Evolutionary conservation across 768 basidiomycete genomes (phyloP).

Genomic region (Trametes cingulata): DNA sequence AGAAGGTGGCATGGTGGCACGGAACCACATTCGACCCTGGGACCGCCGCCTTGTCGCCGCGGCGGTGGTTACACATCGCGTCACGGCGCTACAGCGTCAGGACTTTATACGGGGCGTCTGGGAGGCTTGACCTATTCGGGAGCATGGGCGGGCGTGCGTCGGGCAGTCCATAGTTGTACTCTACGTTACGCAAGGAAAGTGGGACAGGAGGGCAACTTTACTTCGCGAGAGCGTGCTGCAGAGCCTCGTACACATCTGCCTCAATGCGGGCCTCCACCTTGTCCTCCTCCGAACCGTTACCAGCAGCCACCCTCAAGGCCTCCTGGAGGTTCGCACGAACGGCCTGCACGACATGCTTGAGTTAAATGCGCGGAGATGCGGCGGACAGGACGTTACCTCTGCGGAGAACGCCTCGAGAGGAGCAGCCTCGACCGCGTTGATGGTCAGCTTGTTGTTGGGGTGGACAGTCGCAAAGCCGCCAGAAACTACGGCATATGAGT

Average conservation of each 20-base stretch:
- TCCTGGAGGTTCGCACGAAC: conserved; percentile 88
- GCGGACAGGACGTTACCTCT: conserved; percentile 59
- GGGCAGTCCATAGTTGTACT: conserved; percentile 3
- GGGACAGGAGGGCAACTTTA: conserved; percentile 28
- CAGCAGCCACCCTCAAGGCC: conserved; percentile 76
- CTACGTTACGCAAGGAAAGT: conserved; percentile 12
- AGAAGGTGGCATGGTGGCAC: background rate
- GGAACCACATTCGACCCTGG: background rate
- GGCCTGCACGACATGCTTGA: conserved; percentile 51
- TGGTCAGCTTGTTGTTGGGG: conserved; percentile 93
- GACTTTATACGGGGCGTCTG: too few species aligned
- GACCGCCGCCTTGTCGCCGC: background rate
- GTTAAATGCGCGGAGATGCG: background rate
- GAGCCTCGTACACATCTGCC: conserved; percentile 93
- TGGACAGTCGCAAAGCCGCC: conserved; percentile 98
- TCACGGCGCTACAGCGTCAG: background rate
- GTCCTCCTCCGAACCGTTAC: conserved; percentile 89
- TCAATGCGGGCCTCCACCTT: conserved; percentile 93
- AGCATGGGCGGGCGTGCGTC: background rate
- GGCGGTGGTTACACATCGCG: too few species aligned
- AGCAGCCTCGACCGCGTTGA: conserved; percentile 97
- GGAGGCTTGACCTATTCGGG: background rate
- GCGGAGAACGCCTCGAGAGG: conserved; percentile 86
- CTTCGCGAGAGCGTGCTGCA: conserved; percentile 80
- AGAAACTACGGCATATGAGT: conserved; percentile 58